Evolutionary conservation across 768 basidiomycete species (phyloP).

Genomic region (Inosperma sp.): DNA sequence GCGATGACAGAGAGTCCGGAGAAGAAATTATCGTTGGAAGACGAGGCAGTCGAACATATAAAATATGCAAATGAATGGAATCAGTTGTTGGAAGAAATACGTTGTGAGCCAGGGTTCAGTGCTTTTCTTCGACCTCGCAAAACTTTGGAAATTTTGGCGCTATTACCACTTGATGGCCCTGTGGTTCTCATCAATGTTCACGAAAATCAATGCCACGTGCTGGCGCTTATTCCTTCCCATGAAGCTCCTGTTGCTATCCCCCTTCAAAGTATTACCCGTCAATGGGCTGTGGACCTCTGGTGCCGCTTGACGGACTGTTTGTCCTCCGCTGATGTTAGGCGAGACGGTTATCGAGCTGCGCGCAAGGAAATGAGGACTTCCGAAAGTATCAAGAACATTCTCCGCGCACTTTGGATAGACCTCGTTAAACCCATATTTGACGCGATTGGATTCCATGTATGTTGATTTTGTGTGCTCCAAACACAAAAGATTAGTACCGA

Average conservation of each 20-base stretch:
- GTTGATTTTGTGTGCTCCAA: too few relatives aligned
- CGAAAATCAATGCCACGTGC: slow-evolving; percentile 18
- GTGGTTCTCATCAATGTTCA: slow-evolving; percentile 21
- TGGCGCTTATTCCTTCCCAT: slow-evolving; percentile 10
- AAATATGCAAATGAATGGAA: slow-evolving; percentile 19
- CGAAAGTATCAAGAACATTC: too few relatives aligned
- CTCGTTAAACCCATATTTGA: slow-evolving; percentile 5
- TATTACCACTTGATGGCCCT: slow-evolving; percentile 11
- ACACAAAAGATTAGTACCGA: too few relatives aligned
- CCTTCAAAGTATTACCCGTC: slow-evolving; percentile 5
- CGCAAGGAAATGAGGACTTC: too few relatives aligned
- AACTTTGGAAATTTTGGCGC: background rate
- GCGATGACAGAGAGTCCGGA: background rate
- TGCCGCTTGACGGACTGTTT: too few relatives aligned
- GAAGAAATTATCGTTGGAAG: slow-evolving; percentile 13
- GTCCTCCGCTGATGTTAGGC: too few relatives aligned
- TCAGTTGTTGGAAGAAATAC: slow-evolving; percentile 10
- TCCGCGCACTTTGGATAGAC: slow-evolving; percentile 2
- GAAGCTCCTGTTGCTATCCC: slow-evolving; percentile 10
- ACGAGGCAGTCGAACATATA: slow-evolving; percentile 12
- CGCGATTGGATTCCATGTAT: too few relatives aligned
- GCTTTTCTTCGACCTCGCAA: slow-evolving; percentile 18
- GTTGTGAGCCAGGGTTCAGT: slow-evolving; percentile 14
- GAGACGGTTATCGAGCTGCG: too few relatives aligned
- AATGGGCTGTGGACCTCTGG: slow-evolving; percentile 5